These are phyloP conservation scores for Populus hybrid DNA, from an alignment of 441 rosid genomes.

Conservation along the genomic window DNA sequence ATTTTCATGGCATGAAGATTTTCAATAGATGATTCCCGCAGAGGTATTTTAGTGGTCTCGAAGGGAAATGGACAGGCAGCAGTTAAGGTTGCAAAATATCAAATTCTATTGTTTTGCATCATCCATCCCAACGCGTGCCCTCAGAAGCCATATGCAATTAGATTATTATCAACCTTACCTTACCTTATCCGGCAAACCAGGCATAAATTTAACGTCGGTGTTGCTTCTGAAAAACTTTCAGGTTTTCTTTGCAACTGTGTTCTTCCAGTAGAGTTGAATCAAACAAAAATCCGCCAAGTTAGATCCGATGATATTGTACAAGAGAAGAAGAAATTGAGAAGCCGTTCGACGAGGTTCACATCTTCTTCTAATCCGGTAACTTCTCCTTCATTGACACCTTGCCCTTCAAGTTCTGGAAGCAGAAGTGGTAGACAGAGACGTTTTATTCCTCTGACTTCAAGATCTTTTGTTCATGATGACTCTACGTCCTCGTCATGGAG, in stretches of 20 bases:
- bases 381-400: conserved; percentile 27
- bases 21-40: background rate
- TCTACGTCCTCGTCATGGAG: conserved; percentile 33
- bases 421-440: conserved; percentile 33
- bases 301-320: conserved; percentile 35
- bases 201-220: background rate
- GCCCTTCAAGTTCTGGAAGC: conserved; percentile 34
- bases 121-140: background rate
- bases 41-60: background rate
- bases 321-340: conserved; percentile 59
- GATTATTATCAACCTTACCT: background rate
- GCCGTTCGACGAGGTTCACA: conserved; percentile 54
- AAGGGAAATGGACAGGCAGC: background rate
- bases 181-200: background rate
- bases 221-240: conserved; percentile 9
- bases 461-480: conserved; percentile 31
- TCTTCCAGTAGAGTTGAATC: conserved; percentile 63
- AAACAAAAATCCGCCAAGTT: conserved; percentile 56
- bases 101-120: background rate
- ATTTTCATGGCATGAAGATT: too few species aligned
- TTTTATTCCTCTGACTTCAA: conserved; percentile 33
- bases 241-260: conserved; percentile 80
- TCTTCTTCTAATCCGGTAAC: conserved; percentile 33
- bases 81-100: background rate
- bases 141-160: background rate